phyloP scores from a whole-genome alignment of 495 filamentous ascomycete species.

The Lasiosphaeria ovina region DNA sequence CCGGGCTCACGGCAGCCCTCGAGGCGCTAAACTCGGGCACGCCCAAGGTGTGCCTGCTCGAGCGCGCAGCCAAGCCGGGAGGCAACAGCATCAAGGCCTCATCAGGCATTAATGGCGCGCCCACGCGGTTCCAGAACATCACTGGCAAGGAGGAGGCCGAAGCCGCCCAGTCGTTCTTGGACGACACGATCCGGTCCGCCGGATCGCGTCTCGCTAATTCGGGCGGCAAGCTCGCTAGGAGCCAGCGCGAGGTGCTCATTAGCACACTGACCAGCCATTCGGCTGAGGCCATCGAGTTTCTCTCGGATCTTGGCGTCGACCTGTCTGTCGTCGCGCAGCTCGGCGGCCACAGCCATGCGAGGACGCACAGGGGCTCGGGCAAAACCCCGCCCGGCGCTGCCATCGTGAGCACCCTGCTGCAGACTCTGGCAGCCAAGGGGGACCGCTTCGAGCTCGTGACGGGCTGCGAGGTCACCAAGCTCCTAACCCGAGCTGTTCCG shows the following conservation, averaged over 20 bases:
- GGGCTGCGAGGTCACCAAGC: slow-evolving; percentile 42
- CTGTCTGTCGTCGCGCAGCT: slow-evolving; percentile 53
- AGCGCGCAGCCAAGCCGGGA: slow-evolving; percentile 54
- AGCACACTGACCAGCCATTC: slow-evolving; percentile 39
- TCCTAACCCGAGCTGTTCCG: slow-evolving; percentile 30
- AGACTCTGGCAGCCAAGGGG: slow-evolving; percentile 38
- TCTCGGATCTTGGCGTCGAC: slow-evolving; percentile 53
- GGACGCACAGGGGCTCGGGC: slow-evolving; percentile 55
- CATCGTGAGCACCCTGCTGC: slow-evolving; percentile 51
- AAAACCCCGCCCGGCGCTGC: slow-evolving; percentile 52
- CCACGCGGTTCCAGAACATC: slow-evolving; percentile 39
- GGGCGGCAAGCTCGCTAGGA: slow-evolving; percentile 7
- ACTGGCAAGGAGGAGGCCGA: slow-evolving; percentile 23
- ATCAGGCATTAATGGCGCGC: slow-evolving; percentile 60
- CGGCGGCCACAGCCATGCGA: slow-evolving; percentile 50
- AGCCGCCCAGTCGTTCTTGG: slow-evolving; percentile 38
- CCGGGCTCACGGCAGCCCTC: slow-evolving; percentile 49
- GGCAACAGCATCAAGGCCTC: slow-evolving; percentile 64
- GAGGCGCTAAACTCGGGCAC: slow-evolving; percentile 45
- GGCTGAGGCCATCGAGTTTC: slow-evolving; percentile 48
- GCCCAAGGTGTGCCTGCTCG: slow-evolving; percentile 48
- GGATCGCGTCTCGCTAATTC: slow-evolving; percentile 26
- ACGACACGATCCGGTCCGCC: slow-evolving; percentile 54
- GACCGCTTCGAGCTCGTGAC: slow-evolving; percentile 46
- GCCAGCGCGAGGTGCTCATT: slow-evolving; percentile 43